Percentiles rank a stretch among this genome's conserved stretches.
phyloP scores from a whole-genome alignment of 108 stramenopile genomes.

The Fragilaria radians region DNA sequence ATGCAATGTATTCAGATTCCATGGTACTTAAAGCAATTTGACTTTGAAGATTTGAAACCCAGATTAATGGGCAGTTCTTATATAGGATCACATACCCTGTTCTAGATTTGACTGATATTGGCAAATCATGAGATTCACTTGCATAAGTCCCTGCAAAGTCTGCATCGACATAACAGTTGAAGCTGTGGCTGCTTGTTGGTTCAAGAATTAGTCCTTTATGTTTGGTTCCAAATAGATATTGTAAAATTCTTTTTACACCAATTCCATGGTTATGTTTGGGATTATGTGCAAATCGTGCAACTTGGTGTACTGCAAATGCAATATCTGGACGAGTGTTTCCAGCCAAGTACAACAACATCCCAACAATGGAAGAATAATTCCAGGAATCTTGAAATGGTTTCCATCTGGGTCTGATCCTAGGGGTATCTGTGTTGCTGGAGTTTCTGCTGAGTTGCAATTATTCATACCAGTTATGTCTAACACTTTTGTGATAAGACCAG shows the following conservation, averaged over 20 bases:
- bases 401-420: constrained; percentile 30
- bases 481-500: constrained; percentile 31
- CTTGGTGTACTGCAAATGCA: constrained; percentile 37
- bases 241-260: constrained; percentile 38
- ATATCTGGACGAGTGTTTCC: constrained; percentile 20
- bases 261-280: constrained; percentile 37
- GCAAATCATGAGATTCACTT: constrained; percentile 14
- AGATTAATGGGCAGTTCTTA: constrained; percentile 29
- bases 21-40: constrained; percentile 30
- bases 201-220: constrained; percentile 34
- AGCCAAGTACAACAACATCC: constrained; percentile 21
- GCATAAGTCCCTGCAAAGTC: constrained; percentile 35
- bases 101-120: constrained; percentile 26
- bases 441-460: constrained; percentile 14
- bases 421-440: constrained; percentile 12
- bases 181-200: constrained; percentile 7
- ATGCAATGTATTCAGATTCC: constrained; percentile 37
- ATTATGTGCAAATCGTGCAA: constrained; percentile 17
- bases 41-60: constrained; percentile 35
- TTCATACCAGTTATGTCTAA: constrained; percentile 13
- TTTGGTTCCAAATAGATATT: constrained; percentile 31
- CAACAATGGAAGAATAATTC: constrained; percentile 24
- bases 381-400: constrained; percentile 17
- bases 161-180: constrained; percentile 40
- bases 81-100: constrained; percentile 38